A percentile compares a stretch with the other conserved stretches of the same genome.
phyloP scores from a whole-genome alignment of 352 stramenopile species.

The Blastocystis sp. region DNA sequence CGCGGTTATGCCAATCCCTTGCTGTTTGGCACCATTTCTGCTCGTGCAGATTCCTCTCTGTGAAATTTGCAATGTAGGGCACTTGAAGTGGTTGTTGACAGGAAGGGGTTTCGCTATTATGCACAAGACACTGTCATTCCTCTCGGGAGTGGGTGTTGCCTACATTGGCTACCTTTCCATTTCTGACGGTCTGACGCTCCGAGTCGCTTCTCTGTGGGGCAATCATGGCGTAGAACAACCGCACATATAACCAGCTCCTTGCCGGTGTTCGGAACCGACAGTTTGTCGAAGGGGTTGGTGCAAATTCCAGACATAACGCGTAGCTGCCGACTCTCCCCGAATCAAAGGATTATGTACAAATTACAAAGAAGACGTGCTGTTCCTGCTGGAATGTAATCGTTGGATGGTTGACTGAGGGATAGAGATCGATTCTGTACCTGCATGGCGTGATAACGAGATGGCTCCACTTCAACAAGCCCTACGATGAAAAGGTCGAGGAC shows the following conservation, averaged over 20 bases:
- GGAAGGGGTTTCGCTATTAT: constrained; percentile 58
- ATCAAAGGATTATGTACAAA: constrained; percentile 54
- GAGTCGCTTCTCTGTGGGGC: neutral
- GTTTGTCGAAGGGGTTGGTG: constrained; percentile 4
- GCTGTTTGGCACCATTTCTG: neutral
- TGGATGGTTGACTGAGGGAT: neutral
- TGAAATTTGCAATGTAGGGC: neutral
- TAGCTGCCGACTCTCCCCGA: constrained; percentile 16
- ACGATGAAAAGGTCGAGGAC: constrained; percentile 39
- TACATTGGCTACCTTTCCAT: constrained; percentile 20
- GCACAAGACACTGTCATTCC: constrained; percentile 45
- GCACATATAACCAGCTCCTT: constrained; percentile 44
- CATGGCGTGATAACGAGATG: neutral
- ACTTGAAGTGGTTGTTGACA: neutral
- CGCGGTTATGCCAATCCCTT: too few relatives aligned
- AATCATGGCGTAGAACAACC: constrained; percentile 43
- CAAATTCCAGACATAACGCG: neutral
- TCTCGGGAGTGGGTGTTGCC: constrained; percentile 13
- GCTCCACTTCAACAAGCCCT: constrained; percentile 44
- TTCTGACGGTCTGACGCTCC: constrained; percentile 33
- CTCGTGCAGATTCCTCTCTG: neutral
- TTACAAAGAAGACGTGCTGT: constrained; percentile 1
- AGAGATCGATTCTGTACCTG: constrained; percentile 49
- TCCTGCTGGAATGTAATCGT: constrained; percentile 24
- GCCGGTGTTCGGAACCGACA: neutral